A percentile compares a stretch with the other conserved stretches of the same genome.
Conservation (phyloP, 306 rosid species). For the Geum urbanum region DNA sequence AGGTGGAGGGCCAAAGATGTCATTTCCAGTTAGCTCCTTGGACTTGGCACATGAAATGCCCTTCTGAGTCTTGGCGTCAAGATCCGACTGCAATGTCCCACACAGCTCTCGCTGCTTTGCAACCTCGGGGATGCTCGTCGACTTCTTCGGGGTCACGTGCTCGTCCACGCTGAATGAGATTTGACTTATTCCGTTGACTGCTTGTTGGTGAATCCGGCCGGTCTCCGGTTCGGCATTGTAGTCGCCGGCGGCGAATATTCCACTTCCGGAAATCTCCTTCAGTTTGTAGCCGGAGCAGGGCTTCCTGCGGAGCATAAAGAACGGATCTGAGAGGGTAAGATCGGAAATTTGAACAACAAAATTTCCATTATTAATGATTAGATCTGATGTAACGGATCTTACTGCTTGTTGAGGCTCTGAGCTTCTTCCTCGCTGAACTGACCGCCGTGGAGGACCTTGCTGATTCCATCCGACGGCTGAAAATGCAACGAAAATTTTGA, state of each 20-base stretch:
- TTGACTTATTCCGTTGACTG: constrained; percentile 64
- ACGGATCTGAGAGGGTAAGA: constrained; percentile 10
- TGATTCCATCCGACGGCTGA: constrained; percentile 73
- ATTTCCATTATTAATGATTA: not conserved
- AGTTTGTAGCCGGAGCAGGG: constrained; percentile 58
- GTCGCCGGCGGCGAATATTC: constrained; percentile 51
- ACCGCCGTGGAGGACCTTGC: constrained; percentile 58
- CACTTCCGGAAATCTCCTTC: constrained; percentile 69
- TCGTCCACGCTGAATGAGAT: constrained; percentile 71
- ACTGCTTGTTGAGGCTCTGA: constrained; percentile 47
- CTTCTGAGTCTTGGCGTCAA: constrained; percentile 46
- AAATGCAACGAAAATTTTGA: not conserved
- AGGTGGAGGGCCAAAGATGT: constrained; percentile 80
- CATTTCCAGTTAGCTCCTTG: constrained; percentile 79
- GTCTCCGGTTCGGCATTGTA: constrained; percentile 39
- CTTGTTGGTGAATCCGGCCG: constrained; percentile 66
- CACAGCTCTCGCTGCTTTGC: constrained; percentile 94
- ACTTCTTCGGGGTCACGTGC: constrained; percentile 60
- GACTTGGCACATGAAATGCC: constrained; percentile 61
- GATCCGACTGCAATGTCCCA: constrained; percentile 59
- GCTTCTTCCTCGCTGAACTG: constrained; percentile 62
- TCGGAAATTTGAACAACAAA: not conserved
- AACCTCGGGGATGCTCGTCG: constrained; percentile 61
- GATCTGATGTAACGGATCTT: constrained; percentile 36
- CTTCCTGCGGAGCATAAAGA: constrained; percentile 45